phyloP scores from a whole-genome alignment of 768 basidiomycete genomes.

The Bullera alba region DNA sequence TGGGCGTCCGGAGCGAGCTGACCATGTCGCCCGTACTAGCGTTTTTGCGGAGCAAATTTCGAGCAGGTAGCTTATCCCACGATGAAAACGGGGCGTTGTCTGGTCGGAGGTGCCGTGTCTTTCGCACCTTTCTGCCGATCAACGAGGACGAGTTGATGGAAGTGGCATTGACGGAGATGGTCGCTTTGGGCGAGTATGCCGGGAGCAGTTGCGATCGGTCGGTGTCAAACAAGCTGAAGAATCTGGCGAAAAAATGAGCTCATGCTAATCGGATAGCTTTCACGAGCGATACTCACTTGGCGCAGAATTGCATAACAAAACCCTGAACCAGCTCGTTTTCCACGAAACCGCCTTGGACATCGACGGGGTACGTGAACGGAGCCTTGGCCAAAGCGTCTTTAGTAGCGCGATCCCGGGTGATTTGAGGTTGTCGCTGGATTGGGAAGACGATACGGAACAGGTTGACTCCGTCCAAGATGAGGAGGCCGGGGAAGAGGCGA shows the following conservation, averaged over 20 bases:
- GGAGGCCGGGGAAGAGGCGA: constrained; percentile 70
- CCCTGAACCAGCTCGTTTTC: constrained; percentile 63
- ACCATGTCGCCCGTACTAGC: constrained; percentile 30
- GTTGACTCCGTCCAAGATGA: constrained; percentile 75
- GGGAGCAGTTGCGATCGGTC: constrained; percentile 61
- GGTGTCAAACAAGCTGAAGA: constrained; percentile 75
- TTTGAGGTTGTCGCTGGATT: constrained; percentile 50
- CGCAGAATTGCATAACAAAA: constrained; percentile 68
- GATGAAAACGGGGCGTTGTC: constrained; percentile 18
- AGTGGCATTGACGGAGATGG: constrained; percentile 82
- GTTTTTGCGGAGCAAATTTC: constrained; percentile 47
- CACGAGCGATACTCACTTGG: constrained; percentile 43
- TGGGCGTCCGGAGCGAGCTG: constrained; percentile 63
- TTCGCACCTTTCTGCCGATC: constrained; percentile 50
- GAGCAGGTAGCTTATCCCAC: constrained; percentile 23
- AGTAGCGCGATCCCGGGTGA: constrained; percentile 48
- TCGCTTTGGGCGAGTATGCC: constrained; percentile 77
- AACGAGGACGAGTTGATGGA: constrained; percentile 63
- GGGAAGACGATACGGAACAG: constrained; percentile 70
- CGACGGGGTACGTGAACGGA: constrained; percentile 67
- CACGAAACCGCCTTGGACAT: constrained; percentile 38
- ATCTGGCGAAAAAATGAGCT: constrained; percentile 50
- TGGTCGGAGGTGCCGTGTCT: constrained; percentile 47
- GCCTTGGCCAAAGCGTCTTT: constrained; percentile 18
- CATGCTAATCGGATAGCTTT: not conserved